Evolutionary conservation across 352 stramenopile species (phyloP).

Genomic region (Phytophthora cryptogea): DNA sequence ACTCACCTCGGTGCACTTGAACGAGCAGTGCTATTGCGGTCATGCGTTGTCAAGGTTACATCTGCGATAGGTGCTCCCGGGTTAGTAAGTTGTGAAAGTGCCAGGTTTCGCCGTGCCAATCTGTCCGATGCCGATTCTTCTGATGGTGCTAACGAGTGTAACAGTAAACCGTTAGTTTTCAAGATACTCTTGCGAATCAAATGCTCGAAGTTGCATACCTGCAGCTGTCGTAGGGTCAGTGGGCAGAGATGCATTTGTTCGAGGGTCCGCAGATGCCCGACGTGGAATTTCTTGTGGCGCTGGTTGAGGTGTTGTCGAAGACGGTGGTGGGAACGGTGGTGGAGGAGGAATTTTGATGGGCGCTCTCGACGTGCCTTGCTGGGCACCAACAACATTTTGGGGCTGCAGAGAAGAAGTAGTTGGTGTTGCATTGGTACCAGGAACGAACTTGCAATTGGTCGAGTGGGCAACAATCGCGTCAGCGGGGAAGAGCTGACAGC

Average conservation of each 20-base stretch:
- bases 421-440: conserved; percentile 5
- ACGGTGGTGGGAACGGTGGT: conserved; percentile 50
- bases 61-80: not conserved
- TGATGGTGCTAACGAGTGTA: not conserved
- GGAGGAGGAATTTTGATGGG: conserved; percentile 51
- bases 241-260: not conserved
- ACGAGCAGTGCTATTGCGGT: conserved; percentile 12
- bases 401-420: not conserved
- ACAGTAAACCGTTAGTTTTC: not conserved
- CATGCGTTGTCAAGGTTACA: not conserved
- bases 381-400: not conserved
- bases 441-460: conserved; percentile 67
- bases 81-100: conserved; percentile 66
- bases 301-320: conserved; percentile 7
- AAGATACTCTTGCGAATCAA: not conserved
- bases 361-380: conserved; percentile 3
- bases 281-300: conserved; percentile 9
- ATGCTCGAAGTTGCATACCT: conserved; percentile 7
- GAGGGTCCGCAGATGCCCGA: conserved; percentile 23
- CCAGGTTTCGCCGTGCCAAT: conserved; percentile 56
- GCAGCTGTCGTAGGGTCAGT: not conserved
- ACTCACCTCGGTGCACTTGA: conserved; percentile 25
- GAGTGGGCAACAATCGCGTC: conserved; percentile 77
- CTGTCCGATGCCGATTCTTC: conserved; percentile 39
- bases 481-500: conserved; percentile 73